A percentile compares a stretch with the other conserved stretches of the same genome.
Evolutionary conservation across 1,284 basidiomycete species (phyloP).

Genomic region (Pseudozyma thailandica): DNA sequence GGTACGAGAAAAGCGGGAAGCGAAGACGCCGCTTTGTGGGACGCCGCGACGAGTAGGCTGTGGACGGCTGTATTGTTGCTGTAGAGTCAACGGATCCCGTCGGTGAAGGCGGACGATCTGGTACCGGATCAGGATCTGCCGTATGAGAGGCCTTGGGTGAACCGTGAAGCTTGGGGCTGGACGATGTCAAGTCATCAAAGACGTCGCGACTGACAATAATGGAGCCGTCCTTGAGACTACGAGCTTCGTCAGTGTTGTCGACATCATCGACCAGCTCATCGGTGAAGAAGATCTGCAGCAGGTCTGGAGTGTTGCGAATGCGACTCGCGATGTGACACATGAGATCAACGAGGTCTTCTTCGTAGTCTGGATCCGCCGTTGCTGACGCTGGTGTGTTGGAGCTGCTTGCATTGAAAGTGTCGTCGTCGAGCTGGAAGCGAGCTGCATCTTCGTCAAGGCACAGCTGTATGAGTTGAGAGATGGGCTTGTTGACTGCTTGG

Average conservation of each 20-base stretch:
- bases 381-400: conserved; percentile 8
- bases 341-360: conserved; percentile 59
- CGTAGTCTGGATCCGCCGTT: conserved; percentile 15
- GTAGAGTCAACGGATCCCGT: conserved; percentile 42
- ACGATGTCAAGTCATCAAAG: conserved; percentile 8
- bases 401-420: conserved; percentile 54
- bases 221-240: conserved; percentile 38
- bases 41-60: conserved; percentile 12
- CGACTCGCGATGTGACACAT: conserved; percentile 62
- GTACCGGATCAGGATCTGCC: not conserved
- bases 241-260: conserved; percentile 2
- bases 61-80: conserved; percentile 44
- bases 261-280: conserved; percentile 41
- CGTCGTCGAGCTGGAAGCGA: conserved; percentile 80
- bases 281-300: conserved; percentile 60
- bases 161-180: not conserved
- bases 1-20: conserved; percentile 80
- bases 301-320: conserved; percentile 59
- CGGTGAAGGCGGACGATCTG: conserved; percentile 30
- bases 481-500: conserved; percentile 76
- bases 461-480: conserved; percentile 83
- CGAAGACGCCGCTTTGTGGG: conserved; percentile 30
- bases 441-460: conserved; percentile 91
- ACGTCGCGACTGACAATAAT: conserved; percentile 37
- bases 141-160: not conserved